Evolutionary conservation across 371 early-diverging fungal species (phyloP).

Genomic region (Blastocladiella emersonii): DNA sequence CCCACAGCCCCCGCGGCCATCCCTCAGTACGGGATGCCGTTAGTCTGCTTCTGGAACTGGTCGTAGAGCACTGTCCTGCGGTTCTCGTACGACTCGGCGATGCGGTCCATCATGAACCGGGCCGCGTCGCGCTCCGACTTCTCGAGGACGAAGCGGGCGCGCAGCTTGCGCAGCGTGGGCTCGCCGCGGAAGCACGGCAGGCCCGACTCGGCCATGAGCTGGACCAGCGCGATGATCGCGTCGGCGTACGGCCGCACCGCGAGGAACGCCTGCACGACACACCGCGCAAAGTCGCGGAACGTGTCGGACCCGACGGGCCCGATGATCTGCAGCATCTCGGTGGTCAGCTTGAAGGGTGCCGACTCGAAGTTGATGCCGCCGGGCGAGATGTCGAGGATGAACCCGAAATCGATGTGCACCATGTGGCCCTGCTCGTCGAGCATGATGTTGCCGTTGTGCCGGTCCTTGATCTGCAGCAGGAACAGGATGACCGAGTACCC

Average conservation of each 20-base stretch:
- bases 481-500: conserved; percentile 95
- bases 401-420: conserved; percentile 99
- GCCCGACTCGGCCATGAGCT: conserved; percentile 88
- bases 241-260: conserved; percentile 83
- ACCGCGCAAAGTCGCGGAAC: conserved; percentile 75
- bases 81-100: conserved; percentile 84
- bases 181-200: conserved; percentile 94
- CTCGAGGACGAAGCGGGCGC: conserved; percentile 82
- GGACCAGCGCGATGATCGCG: conserved; percentile 76
- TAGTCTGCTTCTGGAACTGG: conserved; percentile 77
- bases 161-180: conserved; percentile 67
- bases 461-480: conserved; percentile 94
- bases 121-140: conserved; percentile 83
- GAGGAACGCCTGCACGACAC: conserved; percentile 82
- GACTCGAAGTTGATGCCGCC: conserved; percentile 97
- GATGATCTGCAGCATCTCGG: conserved; percentile 96
- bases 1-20: too few relatives aligned
- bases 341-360: conserved; percentile 97
- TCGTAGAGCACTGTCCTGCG: conserved; percentile 71
- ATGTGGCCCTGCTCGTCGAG: conserved; percentile 94
- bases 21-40: conserved; percentile 53
- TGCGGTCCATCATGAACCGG: conserved; percentile 81
- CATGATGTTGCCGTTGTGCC: conserved; percentile 99
- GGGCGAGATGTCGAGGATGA: conserved; percentile 97
- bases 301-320: conserved; percentile 76